phyloP scores from a whole-genome alignment of 2,329 filamentous ascomycete genomes.

The Venturia nashicola region DNA sequence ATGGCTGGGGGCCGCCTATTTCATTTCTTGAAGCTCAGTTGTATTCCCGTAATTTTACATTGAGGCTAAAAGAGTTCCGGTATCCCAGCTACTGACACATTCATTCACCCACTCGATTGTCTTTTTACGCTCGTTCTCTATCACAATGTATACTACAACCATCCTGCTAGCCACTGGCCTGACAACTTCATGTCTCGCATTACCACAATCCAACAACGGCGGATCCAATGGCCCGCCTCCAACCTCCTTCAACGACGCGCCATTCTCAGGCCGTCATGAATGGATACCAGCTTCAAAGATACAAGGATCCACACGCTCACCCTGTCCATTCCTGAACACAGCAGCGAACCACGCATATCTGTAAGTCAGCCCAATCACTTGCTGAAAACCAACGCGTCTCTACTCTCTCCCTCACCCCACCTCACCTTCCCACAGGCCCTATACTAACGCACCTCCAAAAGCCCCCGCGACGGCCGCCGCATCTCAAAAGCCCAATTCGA shows the following conservation, averaged over 20 bases:
- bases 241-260: background rate
- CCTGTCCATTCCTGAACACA: conserved; percentile 9
- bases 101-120: background rate
- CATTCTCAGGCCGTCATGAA: background rate
- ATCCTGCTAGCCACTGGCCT: background rate
- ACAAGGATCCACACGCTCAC: background rate
- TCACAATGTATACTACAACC: background rate
- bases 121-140: background rate
- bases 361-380: background rate
- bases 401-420: background rate
- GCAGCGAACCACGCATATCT: conserved; percentile 9
- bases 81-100: background rate
- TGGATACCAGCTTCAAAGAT: conserved; percentile 8
- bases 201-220: background rate
- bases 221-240: background rate
- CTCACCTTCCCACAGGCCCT: background rate
- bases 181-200: background rate
- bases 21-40: background rate
- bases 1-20: background rate
- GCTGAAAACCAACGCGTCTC: background rate
- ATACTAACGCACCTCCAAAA: background rate
- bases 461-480: conserved; percentile 2
- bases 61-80: background rate
- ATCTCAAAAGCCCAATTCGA: background rate
- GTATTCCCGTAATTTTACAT: background rate